A percentile compares a stretch with the other conserved stretches of the same genome.
Conservation (phyloP, 495 filamentous ascomycete genomes). For the Annulohypoxylon stygium region DNA sequence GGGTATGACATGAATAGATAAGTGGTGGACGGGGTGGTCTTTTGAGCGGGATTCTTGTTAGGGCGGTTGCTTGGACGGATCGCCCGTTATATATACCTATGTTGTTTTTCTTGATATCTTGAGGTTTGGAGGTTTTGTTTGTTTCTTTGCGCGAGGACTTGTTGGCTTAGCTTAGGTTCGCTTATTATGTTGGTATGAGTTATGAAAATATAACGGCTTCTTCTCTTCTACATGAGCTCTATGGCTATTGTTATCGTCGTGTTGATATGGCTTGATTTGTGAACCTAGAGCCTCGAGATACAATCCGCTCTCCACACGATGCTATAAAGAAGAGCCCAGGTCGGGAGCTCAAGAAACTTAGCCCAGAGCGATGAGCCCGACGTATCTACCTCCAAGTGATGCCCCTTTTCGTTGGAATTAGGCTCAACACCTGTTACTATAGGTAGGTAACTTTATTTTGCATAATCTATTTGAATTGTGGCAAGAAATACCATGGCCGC, state of each 20-base stretch:
- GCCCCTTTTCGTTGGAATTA: no score
- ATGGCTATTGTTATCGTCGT: background rate
- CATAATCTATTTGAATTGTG: no score
- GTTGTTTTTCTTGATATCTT: constrained; percentile 8
- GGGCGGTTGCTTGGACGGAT: constrained; percentile 22
- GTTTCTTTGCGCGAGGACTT: background rate
- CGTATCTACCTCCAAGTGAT: no score
- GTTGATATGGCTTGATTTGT: background rate
- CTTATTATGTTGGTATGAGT: constrained; percentile 1
- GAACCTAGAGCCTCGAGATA: background rate
- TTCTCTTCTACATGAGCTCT: background rate
- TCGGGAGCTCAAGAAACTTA: no score
- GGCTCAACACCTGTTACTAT: no score
- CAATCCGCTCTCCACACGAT: no score
- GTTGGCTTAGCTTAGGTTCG: background rate
- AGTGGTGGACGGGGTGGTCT: constrained; percentile 1
- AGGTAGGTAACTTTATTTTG: no score
- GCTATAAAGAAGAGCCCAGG: no score
- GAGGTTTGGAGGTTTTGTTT: background rate
- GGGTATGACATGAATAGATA: background rate
- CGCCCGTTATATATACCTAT: constrained; percentile 19
- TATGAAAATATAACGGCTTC: constrained; percentile 3
- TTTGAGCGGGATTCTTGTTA: constrained; percentile 14
- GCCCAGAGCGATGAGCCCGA: no score
- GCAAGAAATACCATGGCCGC: no score